phyloP scores from a whole-genome alignment of 2,329 filamentous ascomycete genomes.

The Aphanocladium album region DNA sequence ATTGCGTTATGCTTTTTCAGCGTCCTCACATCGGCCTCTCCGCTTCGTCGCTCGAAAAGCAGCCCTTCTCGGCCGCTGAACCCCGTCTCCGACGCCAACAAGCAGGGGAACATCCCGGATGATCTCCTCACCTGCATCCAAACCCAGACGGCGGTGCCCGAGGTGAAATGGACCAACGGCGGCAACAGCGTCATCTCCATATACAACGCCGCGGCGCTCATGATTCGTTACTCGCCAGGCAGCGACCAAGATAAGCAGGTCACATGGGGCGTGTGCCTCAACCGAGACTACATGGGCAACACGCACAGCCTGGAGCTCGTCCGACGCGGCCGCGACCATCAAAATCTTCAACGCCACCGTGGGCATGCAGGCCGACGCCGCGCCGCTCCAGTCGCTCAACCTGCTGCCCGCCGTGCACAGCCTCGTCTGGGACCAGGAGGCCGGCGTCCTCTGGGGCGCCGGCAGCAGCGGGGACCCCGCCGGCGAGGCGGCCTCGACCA shows the following conservation, averaged over 20 bases:
- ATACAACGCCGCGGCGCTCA: constrained; percentile 6
- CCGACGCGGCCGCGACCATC: background rate
- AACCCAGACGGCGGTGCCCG: background rate
- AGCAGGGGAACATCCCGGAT: background rate
- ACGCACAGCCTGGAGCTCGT: constrained; percentile 11
- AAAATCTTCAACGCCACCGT: background rate
- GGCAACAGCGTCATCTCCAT: constrained; percentile 1
- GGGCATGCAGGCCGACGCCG: background rate
- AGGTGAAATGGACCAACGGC: constrained; percentile 7
- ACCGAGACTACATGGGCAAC: background rate
- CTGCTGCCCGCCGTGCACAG: background rate
- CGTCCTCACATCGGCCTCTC: background rate
- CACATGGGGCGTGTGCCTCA: constrained; percentile 3
- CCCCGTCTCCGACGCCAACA: constrained; percentile 1
- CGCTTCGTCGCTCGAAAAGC: background rate
- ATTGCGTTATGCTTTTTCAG: background rate
- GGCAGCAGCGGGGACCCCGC: constrained; percentile 1
- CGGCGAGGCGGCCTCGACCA: background rate
- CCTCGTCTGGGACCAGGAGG: constrained; percentile 4
- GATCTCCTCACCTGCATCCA: constrained; percentile 8
- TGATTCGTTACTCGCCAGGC: background rate
- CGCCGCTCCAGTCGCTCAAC: constrained; percentile 3
- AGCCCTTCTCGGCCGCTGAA: background rate
- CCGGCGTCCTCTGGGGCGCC: constrained; percentile 4
- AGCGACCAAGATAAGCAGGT: background rate